phyloP scores from a whole-genome alignment of 345 rosid species.

The Crucihimalaya himalaica region DNA sequence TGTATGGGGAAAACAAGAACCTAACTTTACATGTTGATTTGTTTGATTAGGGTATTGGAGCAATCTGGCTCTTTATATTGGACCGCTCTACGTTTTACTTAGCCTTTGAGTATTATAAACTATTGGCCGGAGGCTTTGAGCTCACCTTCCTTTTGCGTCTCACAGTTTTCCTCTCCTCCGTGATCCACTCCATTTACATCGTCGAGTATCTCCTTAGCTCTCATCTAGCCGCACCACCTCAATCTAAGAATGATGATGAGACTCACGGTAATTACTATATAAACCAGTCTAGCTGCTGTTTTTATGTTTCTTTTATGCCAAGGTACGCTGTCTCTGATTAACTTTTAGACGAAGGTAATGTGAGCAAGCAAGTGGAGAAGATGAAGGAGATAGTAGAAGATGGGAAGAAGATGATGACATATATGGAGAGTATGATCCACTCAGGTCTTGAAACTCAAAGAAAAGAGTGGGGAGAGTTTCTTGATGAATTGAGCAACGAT shows the following conservation, averaged over 20 bases:
- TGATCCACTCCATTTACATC: slow-evolving; percentile 20
- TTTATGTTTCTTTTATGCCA: not conserved
- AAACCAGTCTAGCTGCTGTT: not conserved
- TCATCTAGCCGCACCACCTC: slow-evolving; percentile 6
- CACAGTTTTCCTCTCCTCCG: slow-evolving; percentile 5
- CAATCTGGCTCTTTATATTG: slow-evolving; percentile 24
- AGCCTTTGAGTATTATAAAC: slow-evolving; percentile 1
- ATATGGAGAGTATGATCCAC: slow-evolving; percentile 16
- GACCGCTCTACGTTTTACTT: slow-evolving; percentile 29
- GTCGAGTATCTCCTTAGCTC: slow-evolving; percentile 17
- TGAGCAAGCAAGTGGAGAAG: not conserved
- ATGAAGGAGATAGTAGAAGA: slow-evolving; percentile 20
- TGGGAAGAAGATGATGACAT: slow-evolving; percentile 6
- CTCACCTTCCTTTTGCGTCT: slow-evolving; percentile 30
- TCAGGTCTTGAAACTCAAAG: slow-evolving; percentile 20
- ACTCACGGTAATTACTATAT: slow-evolving; percentile 26
- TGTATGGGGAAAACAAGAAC: not conserved
- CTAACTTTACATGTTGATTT: not conserved
- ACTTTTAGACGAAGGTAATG: slow-evolving; percentile 17
- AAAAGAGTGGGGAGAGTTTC: slow-evolving; percentile 16
- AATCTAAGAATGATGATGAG: slow-evolving; percentile 7
- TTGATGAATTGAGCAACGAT: slow-evolving; percentile 18
- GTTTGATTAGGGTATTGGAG: slow-evolving; percentile 32
- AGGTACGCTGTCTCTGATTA: not conserved
- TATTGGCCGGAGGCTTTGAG: slow-evolving; percentile 23